Evolutionary conservation across 805 yeast genomes (phyloP).

Genomic region (Yarrowia bubula): DNA sequence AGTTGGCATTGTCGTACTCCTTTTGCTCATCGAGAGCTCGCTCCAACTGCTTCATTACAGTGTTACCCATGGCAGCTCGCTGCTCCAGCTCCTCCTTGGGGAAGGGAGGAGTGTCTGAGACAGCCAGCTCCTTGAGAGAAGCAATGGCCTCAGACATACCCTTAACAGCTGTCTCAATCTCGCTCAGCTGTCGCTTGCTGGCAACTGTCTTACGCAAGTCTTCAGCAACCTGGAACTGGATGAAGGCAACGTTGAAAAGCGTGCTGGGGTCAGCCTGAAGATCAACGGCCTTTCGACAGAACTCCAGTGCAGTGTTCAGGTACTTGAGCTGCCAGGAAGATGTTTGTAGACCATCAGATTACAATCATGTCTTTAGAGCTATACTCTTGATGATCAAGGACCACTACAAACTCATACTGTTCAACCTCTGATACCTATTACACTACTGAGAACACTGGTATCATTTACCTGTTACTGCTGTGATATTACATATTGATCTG

Average conservation of each 20-base stretch:
- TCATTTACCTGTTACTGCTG: no score
- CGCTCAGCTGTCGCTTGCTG: slow-evolving; percentile 59
- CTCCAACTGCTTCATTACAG: slow-evolving; percentile 68
- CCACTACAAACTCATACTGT: no score
- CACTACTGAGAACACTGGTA: no score
- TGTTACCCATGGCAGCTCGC: slow-evolving; percentile 83
- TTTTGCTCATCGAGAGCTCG: slow-evolving; percentile 70
- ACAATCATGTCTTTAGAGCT: no score
- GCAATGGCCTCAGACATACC: slow-evolving; percentile 64
- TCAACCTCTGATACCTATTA: no score
- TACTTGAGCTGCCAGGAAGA: slow-evolving; percentile 63
- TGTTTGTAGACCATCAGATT: no score
- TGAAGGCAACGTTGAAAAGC: slow-evolving; percentile 76
- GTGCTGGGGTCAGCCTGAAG: slow-evolving; percentile 47
- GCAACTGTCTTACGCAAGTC: slow-evolving; percentile 61
- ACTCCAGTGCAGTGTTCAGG: slow-evolving; percentile 60
- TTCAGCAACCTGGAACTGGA: slow-evolving; percentile 86
- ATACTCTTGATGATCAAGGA: no score
- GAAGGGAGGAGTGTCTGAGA: slow-evolving; percentile 65
- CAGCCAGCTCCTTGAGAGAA: slow-evolving; percentile 58
- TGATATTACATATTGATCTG: no score
- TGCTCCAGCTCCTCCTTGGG: slow-evolving; percentile 76
- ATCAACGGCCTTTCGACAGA: slow-evolving; percentile 56
- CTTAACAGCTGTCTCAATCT: slow-evolving; percentile 53
- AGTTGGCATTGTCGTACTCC: slow-evolving; percentile 57